phyloP scores from a whole-genome alignment of 495 filamentous ascomycete species.

The Trichocladium uniseriatum region DNA sequence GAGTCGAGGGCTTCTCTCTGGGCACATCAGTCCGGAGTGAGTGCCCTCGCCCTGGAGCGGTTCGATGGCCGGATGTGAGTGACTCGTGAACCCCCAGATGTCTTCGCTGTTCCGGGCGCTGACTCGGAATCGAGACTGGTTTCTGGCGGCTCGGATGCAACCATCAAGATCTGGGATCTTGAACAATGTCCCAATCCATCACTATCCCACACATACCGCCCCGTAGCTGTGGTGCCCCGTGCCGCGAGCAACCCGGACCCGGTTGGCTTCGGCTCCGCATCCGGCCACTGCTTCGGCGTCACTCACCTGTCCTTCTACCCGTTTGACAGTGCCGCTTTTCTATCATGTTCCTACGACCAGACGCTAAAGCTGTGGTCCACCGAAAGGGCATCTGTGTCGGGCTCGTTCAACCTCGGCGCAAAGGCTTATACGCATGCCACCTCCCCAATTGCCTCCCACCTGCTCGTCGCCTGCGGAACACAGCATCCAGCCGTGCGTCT shows the following conservation, averaged over 20 bases:
- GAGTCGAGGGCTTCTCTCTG: conserved; percentile 25
- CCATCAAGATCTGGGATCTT: conserved; percentile 77
- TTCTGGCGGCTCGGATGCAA: conserved; percentile 72
- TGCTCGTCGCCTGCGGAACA: conserved; percentile 77
- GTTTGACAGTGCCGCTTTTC: conserved; percentile 69
- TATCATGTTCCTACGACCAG: conserved; percentile 76
- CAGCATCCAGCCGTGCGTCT: too few species aligned
- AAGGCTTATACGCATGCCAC: conserved; percentile 68
- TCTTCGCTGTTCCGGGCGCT: too few species aligned
- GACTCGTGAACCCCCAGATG: too few species aligned
- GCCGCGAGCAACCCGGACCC: conserved; percentile 1
- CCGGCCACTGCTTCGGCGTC: conserved; percentile 64
- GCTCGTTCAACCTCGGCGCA: conserved; percentile 60
- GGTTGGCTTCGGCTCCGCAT: background rate
- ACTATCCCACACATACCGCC: conserved; percentile 38
- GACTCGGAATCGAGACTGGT: conserved; percentile 47
- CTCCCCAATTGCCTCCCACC: conserved; percentile 58
- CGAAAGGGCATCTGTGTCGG: conserved; percentile 47
- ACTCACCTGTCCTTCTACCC: conserved; percentile 84
- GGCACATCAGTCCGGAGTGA: conserved; percentile 73
- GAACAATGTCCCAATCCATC: conserved; percentile 40
- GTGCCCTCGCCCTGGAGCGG: too few species aligned
- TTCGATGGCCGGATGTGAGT: conserved; percentile 70
- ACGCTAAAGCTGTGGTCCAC: conserved; percentile 73
- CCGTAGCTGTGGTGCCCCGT: conserved; percentile 33